phyloP scores from a whole-genome alignment of 441 rosid genomes.

The Jatropha podagrica region DNA sequence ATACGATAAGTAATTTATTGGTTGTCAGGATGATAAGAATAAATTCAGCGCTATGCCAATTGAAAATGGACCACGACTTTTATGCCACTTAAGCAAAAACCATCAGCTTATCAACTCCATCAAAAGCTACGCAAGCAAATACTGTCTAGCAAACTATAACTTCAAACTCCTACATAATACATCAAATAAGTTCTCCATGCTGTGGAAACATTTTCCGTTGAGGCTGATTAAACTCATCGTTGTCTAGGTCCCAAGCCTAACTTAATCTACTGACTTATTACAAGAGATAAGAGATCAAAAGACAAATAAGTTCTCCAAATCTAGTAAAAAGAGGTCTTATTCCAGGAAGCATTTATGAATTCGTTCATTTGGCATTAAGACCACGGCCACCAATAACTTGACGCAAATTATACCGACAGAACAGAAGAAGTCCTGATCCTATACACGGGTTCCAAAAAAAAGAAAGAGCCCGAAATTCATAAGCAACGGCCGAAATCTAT shows the following conservation, averaged over 20 bases:
- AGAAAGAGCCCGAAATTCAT: background rate
- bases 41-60: too few species aligned
- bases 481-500: conserved; percentile 23
- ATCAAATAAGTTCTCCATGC: background rate
- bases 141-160: conserved; percentile 2
- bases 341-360: conserved; percentile 5
- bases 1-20: background rate
- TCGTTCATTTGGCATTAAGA: conserved; percentile 12
- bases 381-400: conserved; percentile 1
- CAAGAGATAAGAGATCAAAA: conserved; percentile 9
- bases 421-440: background rate
- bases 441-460: background rate
- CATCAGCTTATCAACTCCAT: conserved; percentile 4
- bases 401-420: conserved; percentile 7
- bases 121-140: conserved; percentile 5
- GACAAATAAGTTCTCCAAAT: conserved; percentile 18
- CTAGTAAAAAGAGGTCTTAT: conserved; percentile 12
- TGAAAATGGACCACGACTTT: background rate
- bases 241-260: conserved; percentile 9
- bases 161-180: background rate
- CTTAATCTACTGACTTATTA: conserved; percentile 10
- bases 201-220: background rate
- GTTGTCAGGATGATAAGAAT: background rate
- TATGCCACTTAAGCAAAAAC: background rate
- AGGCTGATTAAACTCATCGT: conserved; percentile 6